Evolutionary conservation across 805 yeast genomes (phyloP).

Genomic region (Metschnikowia vanudenii): DNA sequence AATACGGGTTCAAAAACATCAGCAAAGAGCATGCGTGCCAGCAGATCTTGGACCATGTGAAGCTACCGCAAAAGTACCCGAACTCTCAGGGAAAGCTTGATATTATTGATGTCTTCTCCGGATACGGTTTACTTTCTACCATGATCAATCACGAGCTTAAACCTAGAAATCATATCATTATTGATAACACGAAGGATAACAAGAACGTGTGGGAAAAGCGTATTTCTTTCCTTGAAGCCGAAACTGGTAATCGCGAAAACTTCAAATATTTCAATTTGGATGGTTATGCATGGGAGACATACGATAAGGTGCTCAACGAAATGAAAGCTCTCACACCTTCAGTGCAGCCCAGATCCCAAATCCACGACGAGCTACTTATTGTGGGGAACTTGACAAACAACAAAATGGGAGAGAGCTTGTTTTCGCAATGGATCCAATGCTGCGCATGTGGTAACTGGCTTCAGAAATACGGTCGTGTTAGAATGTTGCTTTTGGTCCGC

Average conservation of each 20-base stretch:
- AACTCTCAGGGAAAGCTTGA: constrained; percentile 38
- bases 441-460: constrained; percentile 71
- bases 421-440: constrained; percentile 75
- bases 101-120: constrained; percentile 60
- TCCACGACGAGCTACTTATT: constrained; percentile 55
- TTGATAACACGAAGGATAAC: constrained; percentile 48
- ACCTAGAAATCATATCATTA: constrained; percentile 62
- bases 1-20: constrained; percentile 27
- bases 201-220: constrained; percentile 29
- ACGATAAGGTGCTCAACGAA: constrained; percentile 43
- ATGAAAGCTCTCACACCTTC: constrained; percentile 41
- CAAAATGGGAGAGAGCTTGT: constrained; percentile 60
- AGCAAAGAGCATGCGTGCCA: constrained; percentile 28
- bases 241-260: constrained; percentile 30
- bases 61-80: constrained; percentile 37
- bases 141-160: constrained; percentile 57
- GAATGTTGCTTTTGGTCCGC: constrained; percentile 69
- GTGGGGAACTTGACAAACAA: constrained; percentile 56
- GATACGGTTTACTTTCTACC: constrained; percentile 59
- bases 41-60: constrained; percentile 47
- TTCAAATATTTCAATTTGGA: constrained; percentile 39
- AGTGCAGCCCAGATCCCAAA: constrained; percentile 30
- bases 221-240: constrained; percentile 22
- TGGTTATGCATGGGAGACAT: constrained; percentile 72
- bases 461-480: constrained; percentile 65